A percentile compares a stretch with the other conserved stretches of the same genome.
phyloP scores from a whole-genome alignment of 2,329 filamentous ascomycete genomes.

The Neonectria coccinea region DNA sequence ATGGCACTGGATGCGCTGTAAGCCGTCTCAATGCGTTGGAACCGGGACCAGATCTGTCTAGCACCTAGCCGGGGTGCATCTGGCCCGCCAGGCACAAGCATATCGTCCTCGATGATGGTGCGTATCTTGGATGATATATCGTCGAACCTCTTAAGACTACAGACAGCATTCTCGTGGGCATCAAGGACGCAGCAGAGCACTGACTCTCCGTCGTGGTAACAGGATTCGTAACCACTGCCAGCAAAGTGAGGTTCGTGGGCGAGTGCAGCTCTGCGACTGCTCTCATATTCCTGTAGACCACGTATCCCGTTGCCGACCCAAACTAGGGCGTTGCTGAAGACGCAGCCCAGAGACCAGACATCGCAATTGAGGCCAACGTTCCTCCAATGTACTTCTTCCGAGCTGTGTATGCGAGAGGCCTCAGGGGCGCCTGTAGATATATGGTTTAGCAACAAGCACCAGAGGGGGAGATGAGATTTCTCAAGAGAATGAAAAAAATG shows the following conservation, averaged over 20 bases:
- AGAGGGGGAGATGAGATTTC: too few relatives aligned
- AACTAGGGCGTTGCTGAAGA: constrained; percentile 28
- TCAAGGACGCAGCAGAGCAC: not conserved
- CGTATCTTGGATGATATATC: not conserved
- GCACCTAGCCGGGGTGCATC: not conserved
- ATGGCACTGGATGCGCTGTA: too few relatives aligned
- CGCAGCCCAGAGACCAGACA: constrained; percentile 36
- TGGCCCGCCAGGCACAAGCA: not conserved
- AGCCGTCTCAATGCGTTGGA: too few relatives aligned
- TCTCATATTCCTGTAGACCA: not conserved
- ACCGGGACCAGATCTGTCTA: not conserved
- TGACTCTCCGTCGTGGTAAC: constrained; percentile 25
- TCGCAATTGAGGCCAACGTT: constrained; percentile 4
- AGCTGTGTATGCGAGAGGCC: not conserved
- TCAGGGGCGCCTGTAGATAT: constrained; percentile 25
- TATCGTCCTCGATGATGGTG: not conserved
- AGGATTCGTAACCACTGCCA: constrained; percentile 19
- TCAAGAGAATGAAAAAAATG: too few relatives aligned
- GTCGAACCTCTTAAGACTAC: not conserved
- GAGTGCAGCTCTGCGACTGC: not conserved
- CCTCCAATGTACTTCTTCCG: not conserved
- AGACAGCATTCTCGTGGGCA: not conserved
- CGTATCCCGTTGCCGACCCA: constrained; percentile 25
- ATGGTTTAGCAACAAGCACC: too few relatives aligned
- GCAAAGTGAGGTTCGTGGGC: not conserved